phyloP scores from a whole-genome alignment of 768 basidiomycete species.

The Amanita jacksonii region DNA sequence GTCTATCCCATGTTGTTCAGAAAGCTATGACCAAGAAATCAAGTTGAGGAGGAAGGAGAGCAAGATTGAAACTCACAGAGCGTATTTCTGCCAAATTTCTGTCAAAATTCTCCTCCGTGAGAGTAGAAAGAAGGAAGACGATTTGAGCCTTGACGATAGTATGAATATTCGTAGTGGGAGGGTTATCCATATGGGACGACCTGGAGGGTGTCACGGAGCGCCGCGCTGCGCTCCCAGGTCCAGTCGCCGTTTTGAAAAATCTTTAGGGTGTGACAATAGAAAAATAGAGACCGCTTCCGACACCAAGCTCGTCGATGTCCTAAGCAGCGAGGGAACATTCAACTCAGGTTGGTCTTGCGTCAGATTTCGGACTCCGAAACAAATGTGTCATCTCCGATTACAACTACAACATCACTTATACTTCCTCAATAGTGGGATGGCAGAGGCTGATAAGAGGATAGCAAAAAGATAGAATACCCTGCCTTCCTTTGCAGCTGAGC shows the following conservation, averaged over 20 bases:
- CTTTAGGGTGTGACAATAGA: conserved; percentile 27
- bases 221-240: conserved; percentile 57
- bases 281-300: conserved; percentile 31
- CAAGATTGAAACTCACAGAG: conserved; percentile 50
- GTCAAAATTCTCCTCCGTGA: conserved; percentile 96
- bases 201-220: conserved; percentile 71
- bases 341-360: conserved; percentile 16
- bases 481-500: conserved; percentile 59
- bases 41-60: conserved; percentile 7
- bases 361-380: conserved; percentile 22
- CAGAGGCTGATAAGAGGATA: conserved; percentile 34
- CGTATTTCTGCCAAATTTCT: conserved; percentile 91
- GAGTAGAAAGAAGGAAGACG: conserved; percentile 90
- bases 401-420: conserved; percentile 23
- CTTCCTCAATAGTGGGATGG: conserved; percentile 27
- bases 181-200: conserved; percentile 83
- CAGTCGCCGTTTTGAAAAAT: conserved; percentile 60
- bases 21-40: conserved; percentile 49
- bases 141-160: conserved; percentile 96
- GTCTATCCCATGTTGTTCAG: conserved; percentile 94
- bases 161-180: conserved; percentile 78
- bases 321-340: conserved; percentile 27
- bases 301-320: conserved; percentile 31
- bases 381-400: conserved; percentile 20
- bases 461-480: conserved; percentile 86